Conservation (phyloP, 352 stramenopile species). For the Pythium rishiriense region DNA sequence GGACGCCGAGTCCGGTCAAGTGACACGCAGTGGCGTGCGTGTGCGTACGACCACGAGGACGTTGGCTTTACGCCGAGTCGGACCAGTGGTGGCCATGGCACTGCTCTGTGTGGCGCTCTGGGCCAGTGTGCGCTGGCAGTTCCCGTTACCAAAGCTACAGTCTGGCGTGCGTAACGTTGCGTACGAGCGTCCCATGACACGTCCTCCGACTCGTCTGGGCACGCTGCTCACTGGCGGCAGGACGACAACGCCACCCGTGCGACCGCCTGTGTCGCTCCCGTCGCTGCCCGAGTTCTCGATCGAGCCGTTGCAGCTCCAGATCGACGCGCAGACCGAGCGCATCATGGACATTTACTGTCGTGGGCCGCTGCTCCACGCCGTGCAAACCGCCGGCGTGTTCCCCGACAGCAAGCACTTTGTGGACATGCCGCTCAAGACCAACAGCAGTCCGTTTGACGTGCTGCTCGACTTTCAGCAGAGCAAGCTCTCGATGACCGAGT, state of each 20-base stretch:
- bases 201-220: constrained; percentile 1
- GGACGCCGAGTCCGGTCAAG: neutral
- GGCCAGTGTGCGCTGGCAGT: constrained; percentile 14
- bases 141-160: constrained; percentile 8
- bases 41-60: neutral
- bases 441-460: constrained; percentile 70
- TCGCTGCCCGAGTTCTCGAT: constrained; percentile 27
- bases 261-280: constrained; percentile 3
- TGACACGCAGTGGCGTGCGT: constrained; percentile 15
- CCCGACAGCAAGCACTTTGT: constrained; percentile 93
- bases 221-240: neutral
- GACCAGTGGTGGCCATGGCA: constrained; percentile 19
- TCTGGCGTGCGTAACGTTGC: constrained; percentile 18
- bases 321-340: constrained; percentile 52
- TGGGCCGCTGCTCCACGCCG: constrained; percentile 60
- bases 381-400: constrained; percentile 81
- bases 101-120: constrained; percentile 23
- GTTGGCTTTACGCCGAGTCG: constrained; percentile 8
- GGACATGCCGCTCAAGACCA: constrained; percentile 90
- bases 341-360: constrained; percentile 78
- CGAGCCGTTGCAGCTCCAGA: constrained; percentile 23
- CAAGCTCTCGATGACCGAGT: constrained; percentile 57
- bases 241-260: neutral
- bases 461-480: constrained; percentile 67
- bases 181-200: constrained; percentile 2